phyloP scores from a whole-genome alignment of 371 early-diverging fungal species.

The Nematocida homosporus region DNA sequence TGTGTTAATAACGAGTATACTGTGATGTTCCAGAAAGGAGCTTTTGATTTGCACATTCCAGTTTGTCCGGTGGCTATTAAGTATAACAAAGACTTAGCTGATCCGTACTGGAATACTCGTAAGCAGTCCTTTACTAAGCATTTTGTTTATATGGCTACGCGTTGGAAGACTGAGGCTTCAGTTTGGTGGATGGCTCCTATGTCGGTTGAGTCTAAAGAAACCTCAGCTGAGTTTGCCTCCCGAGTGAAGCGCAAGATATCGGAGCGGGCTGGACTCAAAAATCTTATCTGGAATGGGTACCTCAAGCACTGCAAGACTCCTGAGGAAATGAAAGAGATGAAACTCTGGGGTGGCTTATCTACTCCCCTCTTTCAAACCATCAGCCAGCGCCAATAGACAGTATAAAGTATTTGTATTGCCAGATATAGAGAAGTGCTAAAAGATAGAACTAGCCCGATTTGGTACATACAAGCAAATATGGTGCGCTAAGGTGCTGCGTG shows the following conservation, averaged over 20 bases:
- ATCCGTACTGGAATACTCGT: conserved; percentile 74
- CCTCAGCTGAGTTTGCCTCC: conserved; percentile 70
- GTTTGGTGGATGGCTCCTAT: conserved; percentile 65
- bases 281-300: conserved; percentile 72
- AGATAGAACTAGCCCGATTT: too few species aligned
- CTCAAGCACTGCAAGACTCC: conserved; percentile 69
- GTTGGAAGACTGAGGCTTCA: conserved; percentile 70
- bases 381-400: too few species aligned
- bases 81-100: conserved; percentile 69
- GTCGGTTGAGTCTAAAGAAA: conserved; percentile 61
- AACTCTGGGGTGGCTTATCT: conserved; percentile 3
- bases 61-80: conserved; percentile 72
- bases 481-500: too few species aligned
- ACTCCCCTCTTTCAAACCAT: conserved; percentile 6
- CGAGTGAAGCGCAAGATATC: conserved; percentile 70
- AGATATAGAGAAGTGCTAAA: too few species aligned
- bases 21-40: conserved; percentile 79
- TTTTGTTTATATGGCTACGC: conserved; percentile 73
- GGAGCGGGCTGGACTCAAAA: conserved; percentile 69
- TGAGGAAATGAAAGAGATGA: conserved; percentile 64
- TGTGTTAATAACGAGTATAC: conserved; percentile 78
- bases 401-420: too few species aligned
- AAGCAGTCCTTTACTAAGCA: conserved; percentile 71
- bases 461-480: too few species aligned
- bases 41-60: conserved; percentile 74